phyloP scores from a whole-genome alignment of 1,284 basidiomycete genomes.

The Testicularia cyperi region DNA sequence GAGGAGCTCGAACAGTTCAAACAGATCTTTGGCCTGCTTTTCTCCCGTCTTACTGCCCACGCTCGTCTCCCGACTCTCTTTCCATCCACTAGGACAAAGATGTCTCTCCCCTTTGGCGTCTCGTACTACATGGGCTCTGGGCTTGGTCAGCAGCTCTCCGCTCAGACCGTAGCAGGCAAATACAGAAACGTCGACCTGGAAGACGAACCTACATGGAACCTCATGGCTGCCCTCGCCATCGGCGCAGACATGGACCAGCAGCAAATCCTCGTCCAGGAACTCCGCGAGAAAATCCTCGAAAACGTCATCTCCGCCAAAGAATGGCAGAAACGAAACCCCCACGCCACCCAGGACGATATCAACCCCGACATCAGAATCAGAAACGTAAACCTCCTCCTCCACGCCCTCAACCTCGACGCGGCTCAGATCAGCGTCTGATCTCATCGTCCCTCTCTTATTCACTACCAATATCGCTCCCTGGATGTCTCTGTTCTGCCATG shows the following conservation, averaged over 20 bases:
- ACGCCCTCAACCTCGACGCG: slow-evolving; percentile 57
- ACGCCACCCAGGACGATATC: slow-evolving; percentile 5
- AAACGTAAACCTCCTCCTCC: slow-evolving; percentile 56
- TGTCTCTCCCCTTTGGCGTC: slow-evolving; percentile 65
- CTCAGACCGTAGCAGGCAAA: slow-evolving; percentile 26
- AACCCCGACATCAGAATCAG: slow-evolving; percentile 46
- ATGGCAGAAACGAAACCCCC: slow-evolving; percentile 36
- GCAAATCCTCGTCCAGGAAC: slow-evolving; percentile 76
- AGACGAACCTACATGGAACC: slow-evolving; percentile 90
- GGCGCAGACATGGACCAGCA: slow-evolving; percentile 82
- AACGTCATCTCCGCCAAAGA: slow-evolving; percentile 74
- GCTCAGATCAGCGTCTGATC: slow-evolving; percentile 57
- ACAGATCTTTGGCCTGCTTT: slow-evolving; percentile 73
- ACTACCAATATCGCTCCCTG: too few species aligned
- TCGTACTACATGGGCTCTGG: slow-evolving; percentile 59
- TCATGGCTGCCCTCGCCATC: slow-evolving; percentile 83
- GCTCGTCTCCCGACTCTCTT: slow-evolving; percentile 72
- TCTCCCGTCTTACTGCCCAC: slow-evolving; percentile 72
- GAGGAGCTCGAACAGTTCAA: slow-evolving; percentile 82
- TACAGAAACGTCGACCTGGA: slow-evolving; percentile 67
- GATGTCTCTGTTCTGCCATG: too few species aligned
- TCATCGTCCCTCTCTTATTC: too few species aligned
- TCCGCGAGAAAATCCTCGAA: slow-evolving; percentile 89
- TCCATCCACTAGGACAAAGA: slow-evolving; percentile 78
- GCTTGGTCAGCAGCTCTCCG: slow-evolving; percentile 11